Base-by-base conservation (phyloP, 768 basidiomycete genomes). In the Suillus brevipes region DNA sequence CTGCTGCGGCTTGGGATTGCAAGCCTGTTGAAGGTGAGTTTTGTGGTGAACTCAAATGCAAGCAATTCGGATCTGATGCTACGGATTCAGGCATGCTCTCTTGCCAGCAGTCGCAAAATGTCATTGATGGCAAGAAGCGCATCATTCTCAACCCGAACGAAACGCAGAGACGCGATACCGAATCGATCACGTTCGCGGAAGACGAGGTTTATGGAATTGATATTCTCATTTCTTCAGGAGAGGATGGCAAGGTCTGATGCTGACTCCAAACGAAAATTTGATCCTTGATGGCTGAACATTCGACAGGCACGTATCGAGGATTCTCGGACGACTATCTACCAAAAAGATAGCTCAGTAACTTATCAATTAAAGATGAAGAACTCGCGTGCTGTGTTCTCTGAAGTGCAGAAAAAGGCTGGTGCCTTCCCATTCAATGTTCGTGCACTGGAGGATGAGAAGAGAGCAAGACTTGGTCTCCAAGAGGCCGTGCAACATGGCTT, bases 341-440 rank as follows among this genome's bases (percentile, higher is more conserved):
- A 97, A 77, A 87, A 92, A 64, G 93, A 94, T 71, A 86, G 89
- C 28, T 80, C 85, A 8, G 86, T 94, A 65, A 96, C 92, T 47
- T 99, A 99, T 80, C 93, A 95, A 76, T 85, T 99, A 73, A 99
- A 99, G 83, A 90, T 97, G 89, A 98, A 97, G 83, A 97, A 92
- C 68, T 96, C 95, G 52, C 91, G 97, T 67, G 87, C 90, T n/a
- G 90, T 97, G 49, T 99, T 98, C 81, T 92, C 92, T 59, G 97
- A 99, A 78, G 93, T 98, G 71, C 93, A 96, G 80, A 96, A 95
- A 84, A 99, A 98, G 79, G 94, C 97, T 49, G 97, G 97, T 31
- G 85, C 94, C 6, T 99, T 99, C 88, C 97, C 97, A 40, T 98
- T 99, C 85, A 98, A 96, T 72, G 86, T 99, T 67, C 93, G 97